Conservation (phyloP, 1,139 yeast genomes). For the Williopsis jadinii region DNA sequence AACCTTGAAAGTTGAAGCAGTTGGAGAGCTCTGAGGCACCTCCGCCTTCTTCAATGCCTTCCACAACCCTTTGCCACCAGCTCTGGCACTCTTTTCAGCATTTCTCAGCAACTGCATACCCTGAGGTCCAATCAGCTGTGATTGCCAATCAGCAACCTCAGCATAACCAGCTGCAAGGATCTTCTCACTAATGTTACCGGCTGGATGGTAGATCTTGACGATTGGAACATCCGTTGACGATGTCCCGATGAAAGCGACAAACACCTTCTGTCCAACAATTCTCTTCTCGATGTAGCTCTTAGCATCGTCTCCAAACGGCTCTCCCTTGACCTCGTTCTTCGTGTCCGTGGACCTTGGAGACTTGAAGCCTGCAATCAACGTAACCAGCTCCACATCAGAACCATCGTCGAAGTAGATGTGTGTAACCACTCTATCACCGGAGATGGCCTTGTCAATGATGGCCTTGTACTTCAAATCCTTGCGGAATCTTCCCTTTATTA, state of each 20-base stretch:
- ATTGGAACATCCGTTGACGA: conserved; percentile 59
- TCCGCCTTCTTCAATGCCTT: conserved; percentile 27
- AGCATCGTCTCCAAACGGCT: conserved; percentile 59
- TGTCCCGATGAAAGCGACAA: conserved; percentile 52
- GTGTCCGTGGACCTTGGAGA: conserved; percentile 57
- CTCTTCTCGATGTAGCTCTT: conserved; percentile 61
- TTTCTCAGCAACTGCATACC: conserved; percentile 56
- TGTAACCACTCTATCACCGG: conserved; percentile 60
- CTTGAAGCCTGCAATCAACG: conserved; percentile 66
- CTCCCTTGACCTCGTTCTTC: conserved; percentile 27
- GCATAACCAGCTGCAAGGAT: conserved; percentile 66
- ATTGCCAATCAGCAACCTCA: conserved; percentile 78
- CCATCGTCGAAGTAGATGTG: conserved; percentile 44
- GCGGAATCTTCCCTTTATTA: conserved; percentile 21
- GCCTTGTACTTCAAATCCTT: conserved; percentile 30
- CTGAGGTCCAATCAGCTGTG: conserved; percentile 59
- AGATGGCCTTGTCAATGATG: conserved; percentile 66
- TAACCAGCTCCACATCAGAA: conserved; percentile 45
- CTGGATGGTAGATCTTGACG: conserved; percentile 53
- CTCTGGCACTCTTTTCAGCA: conserved; percentile 64
- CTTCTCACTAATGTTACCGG: conserved; percentile 69
- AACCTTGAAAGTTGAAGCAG: conserved; percentile 20
- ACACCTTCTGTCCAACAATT: conserved; percentile 56
- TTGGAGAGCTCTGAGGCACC: conserved; percentile 11
- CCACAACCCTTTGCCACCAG: conserved; percentile 57